Conservation (phyloP, 2,329 filamentous ascomycete genomes). For the Fusarium tupiense region DNA sequence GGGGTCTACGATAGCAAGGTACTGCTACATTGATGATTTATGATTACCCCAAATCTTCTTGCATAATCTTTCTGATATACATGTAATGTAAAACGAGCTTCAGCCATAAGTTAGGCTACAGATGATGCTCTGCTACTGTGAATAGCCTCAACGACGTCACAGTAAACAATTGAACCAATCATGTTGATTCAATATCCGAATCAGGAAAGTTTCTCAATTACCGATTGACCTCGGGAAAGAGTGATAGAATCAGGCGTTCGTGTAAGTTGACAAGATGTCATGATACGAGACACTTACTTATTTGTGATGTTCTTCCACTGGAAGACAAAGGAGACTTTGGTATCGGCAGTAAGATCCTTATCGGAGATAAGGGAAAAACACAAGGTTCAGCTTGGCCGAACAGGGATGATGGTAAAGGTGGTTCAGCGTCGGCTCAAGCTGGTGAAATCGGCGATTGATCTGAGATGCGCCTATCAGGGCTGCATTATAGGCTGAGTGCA, state of each 20-base stretch:
- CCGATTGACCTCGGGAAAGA: neutral
- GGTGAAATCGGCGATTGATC: conserved; percentile 37
- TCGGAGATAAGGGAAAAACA: conserved; percentile 1
- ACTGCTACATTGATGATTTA: neutral
- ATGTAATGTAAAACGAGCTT: neutral
- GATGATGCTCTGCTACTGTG: neutral
- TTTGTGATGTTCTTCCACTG: neutral
- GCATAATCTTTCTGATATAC: too few species aligned
- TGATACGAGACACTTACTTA: neutral
- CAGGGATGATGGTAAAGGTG: neutral
- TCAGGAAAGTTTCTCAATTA: neutral
- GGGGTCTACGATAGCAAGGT: neutral
- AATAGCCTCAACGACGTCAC: neutral
- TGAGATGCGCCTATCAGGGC: conserved; percentile 31
- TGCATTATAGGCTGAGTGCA: neutral
- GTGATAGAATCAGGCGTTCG: neutral
- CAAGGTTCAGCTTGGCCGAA: neutral
- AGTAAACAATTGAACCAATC: neutral
- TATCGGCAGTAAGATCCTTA: neutral
- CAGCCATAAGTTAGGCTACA: neutral
- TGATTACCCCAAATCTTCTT: too few species aligned
- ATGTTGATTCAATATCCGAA: neutral
- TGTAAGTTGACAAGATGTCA: neutral
- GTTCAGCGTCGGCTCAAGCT: neutral
- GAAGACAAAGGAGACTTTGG: neutral